phyloP scores from a whole-genome alignment of 768 basidiomycete species.

The Favolaschia claudopus region DNA sequence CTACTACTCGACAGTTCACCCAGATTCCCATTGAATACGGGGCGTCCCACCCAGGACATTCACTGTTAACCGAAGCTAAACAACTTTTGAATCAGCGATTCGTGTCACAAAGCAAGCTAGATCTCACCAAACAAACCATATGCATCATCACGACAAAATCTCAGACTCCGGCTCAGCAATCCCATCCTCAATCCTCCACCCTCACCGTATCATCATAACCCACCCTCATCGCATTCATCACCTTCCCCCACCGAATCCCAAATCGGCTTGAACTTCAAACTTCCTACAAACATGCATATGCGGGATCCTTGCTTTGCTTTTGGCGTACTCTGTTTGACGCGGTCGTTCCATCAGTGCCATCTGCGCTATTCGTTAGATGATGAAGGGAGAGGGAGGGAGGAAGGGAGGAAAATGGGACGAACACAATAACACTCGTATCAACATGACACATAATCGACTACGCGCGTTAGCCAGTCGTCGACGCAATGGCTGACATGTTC shows the following conservation, averaged over 20 bases:
- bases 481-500: constrained; percentile 8
- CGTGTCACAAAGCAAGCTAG: no score
- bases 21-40: no score
- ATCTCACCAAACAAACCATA: no score
- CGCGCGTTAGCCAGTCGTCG: background rate
- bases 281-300: constrained; percentile 24
- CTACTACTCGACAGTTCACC: no score
- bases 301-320: constrained; percentile 1
- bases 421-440: constrained; percentile 8
- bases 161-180: no score
- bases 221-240: background rate
- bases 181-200: background rate
- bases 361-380: background rate
- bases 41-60: no score
- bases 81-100: no score
- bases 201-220: background rate
- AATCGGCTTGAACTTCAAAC: constrained; percentile 21
- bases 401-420: background rate
- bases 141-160: no score
- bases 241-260: constrained; percentile 17
- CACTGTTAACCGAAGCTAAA: no score
- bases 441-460: constrained; percentile 11
- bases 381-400: no score
- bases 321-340: no score
- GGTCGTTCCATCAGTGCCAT: constrained; percentile 26